phyloP scores from a whole-genome alignment of 1,284 basidiomycete genomes.

The Boletellus deceptivus region DNA sequence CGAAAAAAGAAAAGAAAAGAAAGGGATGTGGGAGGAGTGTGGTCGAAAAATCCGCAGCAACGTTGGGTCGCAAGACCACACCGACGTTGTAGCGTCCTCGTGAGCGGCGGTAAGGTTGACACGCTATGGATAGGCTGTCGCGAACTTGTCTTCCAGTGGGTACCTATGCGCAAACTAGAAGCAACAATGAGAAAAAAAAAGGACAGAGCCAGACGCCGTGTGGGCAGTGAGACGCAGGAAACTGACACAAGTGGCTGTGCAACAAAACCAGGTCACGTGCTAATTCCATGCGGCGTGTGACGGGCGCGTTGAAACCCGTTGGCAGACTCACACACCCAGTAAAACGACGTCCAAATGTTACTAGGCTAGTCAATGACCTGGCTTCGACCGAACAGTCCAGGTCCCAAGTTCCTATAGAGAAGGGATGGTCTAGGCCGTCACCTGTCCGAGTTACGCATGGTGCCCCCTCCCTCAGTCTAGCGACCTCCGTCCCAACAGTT shows the following conservation, averaged over 20 bases:
- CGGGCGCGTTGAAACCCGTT: not conserved
- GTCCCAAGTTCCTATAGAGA: slow-evolving; percentile 5
- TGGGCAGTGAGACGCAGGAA: slow-evolving; percentile 11
- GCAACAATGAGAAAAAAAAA: slow-evolving; percentile 6
- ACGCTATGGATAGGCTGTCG: slow-evolving; percentile 4
- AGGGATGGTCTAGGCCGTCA: not conserved
- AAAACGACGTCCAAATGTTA: no score
- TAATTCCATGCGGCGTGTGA: not conserved
- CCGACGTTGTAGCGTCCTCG: slow-evolving; percentile 6
- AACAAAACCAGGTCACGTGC: slow-evolving; percentile 22
- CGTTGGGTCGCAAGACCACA: slow-evolving; percentile 16
- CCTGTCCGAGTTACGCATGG: not conserved
- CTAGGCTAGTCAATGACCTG: no score
- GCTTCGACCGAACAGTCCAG: no score
- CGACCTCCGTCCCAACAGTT: slow-evolving; percentile 69
- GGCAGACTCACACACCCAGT: not conserved
- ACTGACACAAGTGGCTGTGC: slow-evolving; percentile 27
- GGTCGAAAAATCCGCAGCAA: slow-evolving; percentile 26
- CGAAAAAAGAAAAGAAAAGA: slow-evolving; percentile 9
- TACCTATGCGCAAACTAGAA: slow-evolving; percentile 4
- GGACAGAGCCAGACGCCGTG: slow-evolving; percentile 4
- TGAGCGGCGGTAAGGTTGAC: slow-evolving; percentile 4
- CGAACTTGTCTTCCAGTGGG: not conserved
- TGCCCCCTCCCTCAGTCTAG: slow-evolving; percentile 51
- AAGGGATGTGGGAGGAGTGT: slow-evolving; percentile 17